Evolutionary conservation across 2,329 filamentous ascomycete genomes (phyloP), one percentile per base, ranked within the genome.

Genomic region (Colletotrichum horii): DNA sequence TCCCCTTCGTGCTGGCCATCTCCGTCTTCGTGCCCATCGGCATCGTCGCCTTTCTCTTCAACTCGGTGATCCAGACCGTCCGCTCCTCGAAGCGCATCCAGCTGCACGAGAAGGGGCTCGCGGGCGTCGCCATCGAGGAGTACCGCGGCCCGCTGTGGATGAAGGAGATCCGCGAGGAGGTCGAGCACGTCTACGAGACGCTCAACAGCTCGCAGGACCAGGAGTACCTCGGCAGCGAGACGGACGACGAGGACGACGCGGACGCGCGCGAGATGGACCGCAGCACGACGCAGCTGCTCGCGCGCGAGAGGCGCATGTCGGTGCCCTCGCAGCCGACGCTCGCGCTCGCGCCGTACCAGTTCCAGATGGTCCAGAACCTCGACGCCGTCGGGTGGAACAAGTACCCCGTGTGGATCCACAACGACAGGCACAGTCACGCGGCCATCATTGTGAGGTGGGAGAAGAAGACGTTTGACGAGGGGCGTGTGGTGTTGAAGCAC

Each of bases 391-490:
- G 89, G 6, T 93, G 91, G 90, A 87, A 88, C 64, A 94, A 93
- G 82, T 93, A 91, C 78, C 91, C 89, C 1, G 91, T 96, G 5
- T 93, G 94, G 85, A 96, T 97, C 52, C 93, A 94, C 78, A 94
- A 96, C 8, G 89, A 92, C 70, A 86, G 89, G n/a, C 95, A 98
- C 82, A 95, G 91, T 75, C 96, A 98, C 83, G 96, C 96, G 0
- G 96, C 96, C 4, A 98, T 98, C 64, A 95, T 98, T 77, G 93
- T 97, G 43, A 91, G 96, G 48, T 91, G 88, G 74, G 91, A 94
- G 52, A 93, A 91, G 81, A 86, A 89, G 67, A 86, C 84, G 1
- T 97, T 96, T 79, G 88, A 90, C 3, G 96, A 98, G 84, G 96
- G 96, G 0, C 91, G 90, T 80, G 83, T 94, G 15, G 95, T 98